A percentile compares a stretch with the other conserved stretches of the same genome.
Evolutionary conservation across 2,329 filamentous ascomycete species (phyloP).

Genomic region (Aspergillus pseudotamarii): DNA sequence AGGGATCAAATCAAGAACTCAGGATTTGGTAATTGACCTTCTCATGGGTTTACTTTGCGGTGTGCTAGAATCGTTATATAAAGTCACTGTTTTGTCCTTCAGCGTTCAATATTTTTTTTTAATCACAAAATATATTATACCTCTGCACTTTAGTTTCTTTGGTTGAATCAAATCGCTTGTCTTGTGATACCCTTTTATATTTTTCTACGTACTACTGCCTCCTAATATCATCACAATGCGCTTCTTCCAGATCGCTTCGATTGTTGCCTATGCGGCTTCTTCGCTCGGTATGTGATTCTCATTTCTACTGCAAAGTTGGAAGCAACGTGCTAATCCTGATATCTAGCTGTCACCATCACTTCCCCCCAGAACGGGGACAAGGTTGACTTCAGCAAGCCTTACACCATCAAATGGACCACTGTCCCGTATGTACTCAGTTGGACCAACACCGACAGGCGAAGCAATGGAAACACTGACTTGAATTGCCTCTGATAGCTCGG

Average conservation of each 20-base stretch:
- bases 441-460: not conserved
- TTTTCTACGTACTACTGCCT: not conserved
- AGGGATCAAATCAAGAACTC: slow-evolving; percentile 7
- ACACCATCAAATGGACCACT: slow-evolving; percentile 43
- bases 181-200: slow-evolving; percentile 10
- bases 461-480: not conserved
- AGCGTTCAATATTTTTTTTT: not conserved
- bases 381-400: slow-evolving; percentile 41
- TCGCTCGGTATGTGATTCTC: slow-evolving; percentile 28
- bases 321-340: not conserved
- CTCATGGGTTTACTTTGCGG: slow-evolving; percentile 10
- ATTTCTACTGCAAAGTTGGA: not conserved
- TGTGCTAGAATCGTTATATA: slow-evolving; percentile 12
- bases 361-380: slow-evolving; percentile 34
- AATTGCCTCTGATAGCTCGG: slow-evolving; percentile 34
- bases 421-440: slow-evolving; percentile 32
- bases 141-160: slow-evolving; percentile 9
- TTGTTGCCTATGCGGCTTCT: slow-evolving; percentile 33
- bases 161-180: not conserved
- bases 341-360: slow-evolving; percentile 36
- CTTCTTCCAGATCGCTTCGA: slow-evolving; percentile 22
- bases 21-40: slow-evolving; percentile 1
- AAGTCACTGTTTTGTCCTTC: slow-evolving; percentile 1
- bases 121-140: slow-evolving; percentile 1
- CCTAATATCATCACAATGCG: slow-evolving; percentile 30